Base-by-base conservation (phyloP, 1,139 yeast genomes). In the Dujonia santamariae region DNA sequence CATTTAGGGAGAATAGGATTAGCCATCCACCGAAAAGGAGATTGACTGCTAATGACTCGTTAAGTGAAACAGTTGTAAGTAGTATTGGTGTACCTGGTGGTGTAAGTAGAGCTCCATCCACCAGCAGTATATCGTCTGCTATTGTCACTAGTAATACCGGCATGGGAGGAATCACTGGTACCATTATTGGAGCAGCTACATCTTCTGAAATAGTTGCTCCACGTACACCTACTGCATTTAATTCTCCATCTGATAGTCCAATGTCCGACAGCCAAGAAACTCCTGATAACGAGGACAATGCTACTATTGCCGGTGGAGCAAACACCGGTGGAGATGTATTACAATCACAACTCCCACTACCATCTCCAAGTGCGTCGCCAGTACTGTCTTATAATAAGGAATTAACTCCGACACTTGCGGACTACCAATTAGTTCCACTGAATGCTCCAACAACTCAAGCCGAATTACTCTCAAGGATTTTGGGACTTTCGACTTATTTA, bases 291-390 rank as follows among this genome's bases (percentile, higher is more conserved):
- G n/a, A n/a, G n/a, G n/a, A n/a, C n/a, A 20, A 29, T 22, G 20
- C 22, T 18, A 21, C 14, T 11, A 20, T 16, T 7, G 21, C 7
- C 7, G 27, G 27, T n/a, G 27, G 7, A 12, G 27, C n/a, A n/a
- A 17, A 12, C 21, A 18, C 13, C 7, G 21, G 20, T 6, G 20
- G 9, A 11, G 21, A 11, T 4, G 21, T 18, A 8, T 11, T 6
- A 22, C 13, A 22, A 14, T 20, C 16, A 13, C 78, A 68, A 39
- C 59, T 75, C 14, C 84, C 84, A 0, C 60, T 79, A 20, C 85
- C 85, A 0, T 78, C 84, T 4, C 86, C 86, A 0, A 75, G 81
- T 47, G 86, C 85, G 1, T 78, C 85, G 1, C 85, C 85, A 0
- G 70, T 68, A 5, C 80, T 72, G 41, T 47, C 65, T 21, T 24